phyloP scores from a whole-genome alignment of 2,329 filamentous ascomycete species.

The Aspergillus nomiae region DNA sequence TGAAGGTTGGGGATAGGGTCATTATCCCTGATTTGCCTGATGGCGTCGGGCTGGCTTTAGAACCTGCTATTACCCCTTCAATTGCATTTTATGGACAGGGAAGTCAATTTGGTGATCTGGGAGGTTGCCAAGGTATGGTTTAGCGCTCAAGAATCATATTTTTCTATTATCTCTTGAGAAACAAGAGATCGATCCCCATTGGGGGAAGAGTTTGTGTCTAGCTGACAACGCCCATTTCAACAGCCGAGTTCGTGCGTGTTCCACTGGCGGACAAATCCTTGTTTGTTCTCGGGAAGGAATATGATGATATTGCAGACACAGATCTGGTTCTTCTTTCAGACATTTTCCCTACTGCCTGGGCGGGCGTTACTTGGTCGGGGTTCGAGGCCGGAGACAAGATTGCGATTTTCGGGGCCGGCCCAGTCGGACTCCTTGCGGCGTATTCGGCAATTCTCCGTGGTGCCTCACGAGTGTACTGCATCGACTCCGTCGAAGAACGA shows the following conservation, averaged over 20 bases:
- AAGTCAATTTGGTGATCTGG: not conserved
- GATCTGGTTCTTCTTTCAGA: conserved; percentile 35
- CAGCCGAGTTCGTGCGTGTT: not conserved
- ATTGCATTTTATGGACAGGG: not conserved
- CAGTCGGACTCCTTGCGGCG: conserved; percentile 66
- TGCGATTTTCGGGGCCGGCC: conserved; percentile 64
- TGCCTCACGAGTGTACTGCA: conserved; percentile 59
- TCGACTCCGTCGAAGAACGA: conserved; percentile 63
- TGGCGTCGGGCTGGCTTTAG: not conserved
- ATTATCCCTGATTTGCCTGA: not conserved
- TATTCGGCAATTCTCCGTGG: conserved; percentile 63
- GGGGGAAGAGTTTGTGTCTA: not conserved
- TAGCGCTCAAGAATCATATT: not conserved
- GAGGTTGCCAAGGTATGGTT: not conserved
- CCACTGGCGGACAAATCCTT: not conserved
- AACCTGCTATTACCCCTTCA: not conserved
- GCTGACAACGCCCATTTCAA: not conserved
- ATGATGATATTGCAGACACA: not conserved
- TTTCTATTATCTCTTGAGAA: not conserved
- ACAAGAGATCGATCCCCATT: not conserved
- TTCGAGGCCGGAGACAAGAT: conserved; percentile 55
- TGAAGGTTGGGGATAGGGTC: conserved; percentile 3
- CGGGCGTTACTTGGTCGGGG: conserved; percentile 36
- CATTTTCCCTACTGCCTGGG: conserved; percentile 45
- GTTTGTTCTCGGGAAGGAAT: not conserved